These are phyloP conservation scores for Amaranthus hypochondriacus DNA, from an alignment of 148 eudicot genomes.

Conservation along the genomic window DNA sequence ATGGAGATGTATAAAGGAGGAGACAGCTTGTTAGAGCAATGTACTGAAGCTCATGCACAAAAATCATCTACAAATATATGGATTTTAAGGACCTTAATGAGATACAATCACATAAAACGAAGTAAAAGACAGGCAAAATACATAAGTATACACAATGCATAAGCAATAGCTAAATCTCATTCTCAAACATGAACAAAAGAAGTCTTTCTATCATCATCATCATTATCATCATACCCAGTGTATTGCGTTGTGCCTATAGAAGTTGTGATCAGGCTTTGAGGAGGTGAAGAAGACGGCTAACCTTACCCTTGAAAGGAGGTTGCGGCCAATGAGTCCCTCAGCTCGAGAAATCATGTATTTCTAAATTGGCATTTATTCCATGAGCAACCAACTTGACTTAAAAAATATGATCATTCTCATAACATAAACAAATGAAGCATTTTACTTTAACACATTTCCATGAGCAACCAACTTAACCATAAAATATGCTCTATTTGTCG, in stretches of 20 bases:
- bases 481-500: neutral
- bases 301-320: too few species aligned
- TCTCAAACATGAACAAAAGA: neutral
- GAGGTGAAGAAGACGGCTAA: too few species aligned
- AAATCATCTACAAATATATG: neutral
- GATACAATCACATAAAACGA: neutral
- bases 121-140: neutral
- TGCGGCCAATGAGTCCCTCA: too few species aligned
- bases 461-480: neutral
- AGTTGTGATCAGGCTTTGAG: too few species aligned
- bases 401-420: too few species aligned
- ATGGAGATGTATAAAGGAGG: neutral
- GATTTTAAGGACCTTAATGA: neutral
- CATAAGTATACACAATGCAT: neutral
- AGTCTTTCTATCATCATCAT: neutral
- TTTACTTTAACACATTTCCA: neutral
- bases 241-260: too few species aligned
- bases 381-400: too few species aligned
- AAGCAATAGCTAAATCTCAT: slow-evolving; percentile 1
- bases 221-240: too few species aligned
- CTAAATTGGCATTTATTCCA: too few species aligned
- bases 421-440: too few species aligned
- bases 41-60: slow-evolving; percentile 1
- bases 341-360: too few species aligned
- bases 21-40: neutral